Base-by-base conservation (phyloP, 495 filamentous ascomycete genomes). In the Annulohypoxylon maeteangense region DNA sequence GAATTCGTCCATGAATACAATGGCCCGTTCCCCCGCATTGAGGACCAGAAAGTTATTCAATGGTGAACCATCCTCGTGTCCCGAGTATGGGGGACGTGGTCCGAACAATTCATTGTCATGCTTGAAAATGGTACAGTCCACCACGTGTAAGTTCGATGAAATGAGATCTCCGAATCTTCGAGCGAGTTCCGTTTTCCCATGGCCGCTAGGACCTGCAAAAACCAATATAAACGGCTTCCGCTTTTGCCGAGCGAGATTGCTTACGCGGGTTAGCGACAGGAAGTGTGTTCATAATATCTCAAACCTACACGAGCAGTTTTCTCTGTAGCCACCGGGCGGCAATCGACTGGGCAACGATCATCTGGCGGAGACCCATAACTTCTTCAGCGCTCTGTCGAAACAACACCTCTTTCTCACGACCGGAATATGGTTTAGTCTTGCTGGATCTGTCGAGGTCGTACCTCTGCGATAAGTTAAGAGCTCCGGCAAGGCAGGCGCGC, bases 1-100 rank as follows among this genome's bases (percentile, higher is more conserved):
- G 44, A 89, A 88, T 56, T 89, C 86, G 57, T 88, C 87, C 20
- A 89, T 67, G 60, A 88, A 88, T 5, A 88, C 82, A 7, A 89
- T 79, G 22, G 75, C 78, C 20, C 76, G 67, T 53, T 79, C 20
- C 10, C 80, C 83, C 7, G 67, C 67, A 31, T 84, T 71, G 11
- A 54, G 34, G 0, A 75, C 80, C 0, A 89, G 73, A 65, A 86
- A 87, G 68, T 89, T 88, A 36, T 87, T 89, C 5, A 87, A 42
- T 0, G 72, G 78, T 0, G 81, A 78, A 0, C 87, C 86, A 3
- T 75, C 27, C 34, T 85, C 76, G 4, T 56, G 60, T 0, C 83
- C 80, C 1, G 53, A 6, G 42, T 78, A 87, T 0, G 80, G 79
- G 1, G 66, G 53, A 6, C 74, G 58, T 0, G 83, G 78, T 0